A percentile compares a stretch with the other conserved stretches of the same genome.
Conservation (phyloP, 768 basidiomycete species). For the Lactarius psammicola region DNA sequence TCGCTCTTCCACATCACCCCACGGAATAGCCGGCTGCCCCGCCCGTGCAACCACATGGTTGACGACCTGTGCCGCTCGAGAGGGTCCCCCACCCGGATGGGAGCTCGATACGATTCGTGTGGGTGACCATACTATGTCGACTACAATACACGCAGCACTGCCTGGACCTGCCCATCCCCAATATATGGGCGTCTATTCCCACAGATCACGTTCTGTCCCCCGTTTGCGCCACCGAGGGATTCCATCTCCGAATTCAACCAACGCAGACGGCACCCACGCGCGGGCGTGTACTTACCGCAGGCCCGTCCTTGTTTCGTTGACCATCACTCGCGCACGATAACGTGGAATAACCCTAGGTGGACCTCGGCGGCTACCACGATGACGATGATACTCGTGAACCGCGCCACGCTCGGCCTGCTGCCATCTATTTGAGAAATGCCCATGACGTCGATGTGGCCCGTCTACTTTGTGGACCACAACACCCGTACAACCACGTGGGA, state of each 20-base stretch:
- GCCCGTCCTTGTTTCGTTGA: slow-evolving; percentile 75
- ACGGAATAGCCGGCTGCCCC: slow-evolving; percentile 2
- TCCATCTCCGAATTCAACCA: slow-evolving; percentile 26
- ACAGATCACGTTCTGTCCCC: slow-evolving; percentile 33
- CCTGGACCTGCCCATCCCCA: slow-evolving; percentile 64
- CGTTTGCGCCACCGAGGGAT: neutral
- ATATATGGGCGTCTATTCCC: slow-evolving; percentile 27
- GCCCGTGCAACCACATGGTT: slow-evolving; percentile 30
- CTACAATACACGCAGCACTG: slow-evolving; percentile 75
- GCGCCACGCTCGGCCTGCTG: slow-evolving; percentile 63
- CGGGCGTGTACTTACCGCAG: slow-evolving; percentile 74
- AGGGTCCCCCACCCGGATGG: slow-evolving; percentile 75
- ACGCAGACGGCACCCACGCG: slow-evolving; percentile 40
- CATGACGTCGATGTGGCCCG: slow-evolving; percentile 74
- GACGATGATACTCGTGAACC: slow-evolving; percentile 36
- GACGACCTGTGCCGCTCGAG: slow-evolving; percentile 40
- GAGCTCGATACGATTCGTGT: slow-evolving; percentile 74
- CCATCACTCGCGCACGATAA: too few relatives aligned
- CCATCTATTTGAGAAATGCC: slow-evolving; percentile 97
- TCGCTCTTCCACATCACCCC: slow-evolving; percentile 6
- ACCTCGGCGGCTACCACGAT: slow-evolving; percentile 48
- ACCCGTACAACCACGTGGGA: slow-evolving; percentile 91
- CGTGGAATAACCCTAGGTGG: slow-evolving; percentile 88
- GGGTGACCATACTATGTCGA: slow-evolving; percentile 84
- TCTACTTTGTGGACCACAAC: slow-evolving; percentile 94